These are phyloP conservation scores for Fusarium poae DNA, from an alignment of 2,329 filamentous ascomycete genomes.

Conservation along the genomic window DNA sequence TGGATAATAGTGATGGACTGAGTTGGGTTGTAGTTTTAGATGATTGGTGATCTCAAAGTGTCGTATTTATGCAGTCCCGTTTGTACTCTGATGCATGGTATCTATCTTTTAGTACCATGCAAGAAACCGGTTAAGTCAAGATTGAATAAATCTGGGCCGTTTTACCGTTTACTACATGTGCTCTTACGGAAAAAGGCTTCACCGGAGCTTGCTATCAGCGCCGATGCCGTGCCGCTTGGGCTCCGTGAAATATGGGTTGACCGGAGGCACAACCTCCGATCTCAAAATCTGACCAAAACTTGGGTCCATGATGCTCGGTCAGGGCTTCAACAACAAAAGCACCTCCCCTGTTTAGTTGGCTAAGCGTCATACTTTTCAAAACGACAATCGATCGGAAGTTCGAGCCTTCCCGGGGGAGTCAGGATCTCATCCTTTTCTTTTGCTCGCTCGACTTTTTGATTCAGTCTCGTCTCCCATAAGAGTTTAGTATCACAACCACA, in stretches of 20 bases:
- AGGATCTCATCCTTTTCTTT: background rate
- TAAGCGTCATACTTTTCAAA: conserved; percentile 44
- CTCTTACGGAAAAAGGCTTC: background rate
- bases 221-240: conserved; percentile 10
- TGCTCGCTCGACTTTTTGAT: background rate
- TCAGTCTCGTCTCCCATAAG: background rate
- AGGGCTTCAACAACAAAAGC: background rate
- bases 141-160: background rate
- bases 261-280: conserved; percentile 22
- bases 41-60: background rate
- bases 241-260: conserved; percentile 7
- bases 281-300: conserved; percentile 2
- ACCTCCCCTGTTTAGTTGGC: conserved; percentile 45
- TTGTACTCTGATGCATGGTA: background rate
- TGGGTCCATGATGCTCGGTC: background rate
- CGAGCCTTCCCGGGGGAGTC: conserved; percentile 49
- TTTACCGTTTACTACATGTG: background rate
- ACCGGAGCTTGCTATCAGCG: background rate
- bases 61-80: background rate
- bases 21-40: background rate
- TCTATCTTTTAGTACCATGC: no score
- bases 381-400: conserved; percentile 49
- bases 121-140: background rate
- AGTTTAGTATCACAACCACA: background rate
- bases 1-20: background rate